Percentiles rank a stretch among this genome's conserved stretches.
phyloP scores from a whole-genome alignment of 495 filamentous ascomycete genomes.

The Ramalina peruviana region DNA sequence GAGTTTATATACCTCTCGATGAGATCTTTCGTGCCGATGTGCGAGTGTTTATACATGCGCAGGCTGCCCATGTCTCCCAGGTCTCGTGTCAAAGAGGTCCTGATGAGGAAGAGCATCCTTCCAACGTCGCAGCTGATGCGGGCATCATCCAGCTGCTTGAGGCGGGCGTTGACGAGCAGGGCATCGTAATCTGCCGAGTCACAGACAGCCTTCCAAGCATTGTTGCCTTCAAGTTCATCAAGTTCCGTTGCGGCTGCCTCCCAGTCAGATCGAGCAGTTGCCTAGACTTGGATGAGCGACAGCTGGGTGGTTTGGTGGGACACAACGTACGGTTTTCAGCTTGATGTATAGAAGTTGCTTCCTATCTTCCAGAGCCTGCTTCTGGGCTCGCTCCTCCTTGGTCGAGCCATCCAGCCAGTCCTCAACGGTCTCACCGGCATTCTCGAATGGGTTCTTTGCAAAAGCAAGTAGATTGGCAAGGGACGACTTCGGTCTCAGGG shows the following conservation, averaged over 20 bases:
- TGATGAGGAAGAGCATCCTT: slow-evolving; percentile 65
- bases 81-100: slow-evolving; percentile 67
- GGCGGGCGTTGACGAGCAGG: slow-evolving; percentile 47
- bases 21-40: slow-evolving; percentile 73
- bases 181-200: slow-evolving; percentile 56
- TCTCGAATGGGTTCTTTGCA: slow-evolving; percentile 13
- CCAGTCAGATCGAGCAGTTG: slow-evolving; percentile 52
- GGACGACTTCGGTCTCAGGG: slow-evolving; percentile 1
- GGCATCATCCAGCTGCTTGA: slow-evolving; percentile 63
- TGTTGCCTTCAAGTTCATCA: slow-evolving; percentile 67
- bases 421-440: slow-evolving; percentile 32
- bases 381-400: slow-evolving; percentile 37
- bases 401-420: slow-evolving; percentile 42
- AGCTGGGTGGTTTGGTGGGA: neutral
- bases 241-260: slow-evolving; percentile 57
- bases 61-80: slow-evolving; percentile 77
- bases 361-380: slow-evolving; percentile 37
- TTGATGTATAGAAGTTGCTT: slow-evolving; percentile 48
- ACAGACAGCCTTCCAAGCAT: slow-evolving; percentile 64
- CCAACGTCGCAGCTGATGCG: slow-evolving; percentile 58
- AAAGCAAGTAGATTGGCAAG: slow-evolving; percentile 13
- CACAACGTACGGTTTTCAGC: slow-evolving; percentile 41
- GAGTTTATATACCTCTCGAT: slow-evolving; percentile 80
- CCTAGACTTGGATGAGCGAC: slow-evolving; percentile 26
- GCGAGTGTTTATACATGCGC: slow-evolving; percentile 68